These are phyloP conservation scores for Areca catechu DNA, from an alignment of 176 grass and related monocot species.

Conservation along the genomic window DNA sequence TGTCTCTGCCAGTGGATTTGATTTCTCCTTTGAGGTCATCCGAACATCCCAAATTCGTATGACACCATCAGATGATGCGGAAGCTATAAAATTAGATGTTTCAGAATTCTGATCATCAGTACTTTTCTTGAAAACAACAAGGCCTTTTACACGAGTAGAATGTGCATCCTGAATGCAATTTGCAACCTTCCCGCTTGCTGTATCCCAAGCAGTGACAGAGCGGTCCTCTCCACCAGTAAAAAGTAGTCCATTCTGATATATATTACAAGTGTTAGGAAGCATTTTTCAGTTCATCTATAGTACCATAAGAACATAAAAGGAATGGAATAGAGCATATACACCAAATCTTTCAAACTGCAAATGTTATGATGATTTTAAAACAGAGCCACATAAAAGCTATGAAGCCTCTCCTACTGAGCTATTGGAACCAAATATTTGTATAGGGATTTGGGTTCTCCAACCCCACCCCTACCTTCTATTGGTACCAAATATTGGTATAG, in stretches of 20 bases:
- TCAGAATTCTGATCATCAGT: constrained; percentile 25
- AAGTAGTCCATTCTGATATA: constrained; percentile 55
- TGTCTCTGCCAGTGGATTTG: constrained; percentile 59
- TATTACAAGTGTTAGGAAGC: not conserved
- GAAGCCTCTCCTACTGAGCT: too few species aligned
- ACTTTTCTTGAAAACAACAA: constrained; percentile 35
- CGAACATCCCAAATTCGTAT: constrained; percentile 81
- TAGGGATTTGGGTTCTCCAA: too few species aligned
- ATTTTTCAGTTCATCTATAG: too few species aligned
- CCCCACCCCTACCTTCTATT: too few species aligned
- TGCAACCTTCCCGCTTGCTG: constrained; percentile 54
- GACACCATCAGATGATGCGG: constrained; percentile 82
- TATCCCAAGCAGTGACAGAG: constrained; percentile 71
- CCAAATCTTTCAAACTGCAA: too few species aligned
- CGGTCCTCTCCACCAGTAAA: constrained; percentile 81
- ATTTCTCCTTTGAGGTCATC: constrained; percentile 43
- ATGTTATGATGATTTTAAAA: too few species aligned
- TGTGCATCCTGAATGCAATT: constrained; percentile 67
- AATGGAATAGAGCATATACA: too few species aligned
- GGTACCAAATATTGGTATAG: too few species aligned
- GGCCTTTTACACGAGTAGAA: constrained; percentile 68
- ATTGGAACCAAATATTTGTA: too few species aligned
- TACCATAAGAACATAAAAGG: too few species aligned
- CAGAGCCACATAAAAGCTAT: too few species aligned
- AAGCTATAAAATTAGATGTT: constrained; percentile 49